These are phyloP conservation scores for Imleria badia DNA, from an alignment of 768 basidiomycete species.

Conservation along the genomic window DNA sequence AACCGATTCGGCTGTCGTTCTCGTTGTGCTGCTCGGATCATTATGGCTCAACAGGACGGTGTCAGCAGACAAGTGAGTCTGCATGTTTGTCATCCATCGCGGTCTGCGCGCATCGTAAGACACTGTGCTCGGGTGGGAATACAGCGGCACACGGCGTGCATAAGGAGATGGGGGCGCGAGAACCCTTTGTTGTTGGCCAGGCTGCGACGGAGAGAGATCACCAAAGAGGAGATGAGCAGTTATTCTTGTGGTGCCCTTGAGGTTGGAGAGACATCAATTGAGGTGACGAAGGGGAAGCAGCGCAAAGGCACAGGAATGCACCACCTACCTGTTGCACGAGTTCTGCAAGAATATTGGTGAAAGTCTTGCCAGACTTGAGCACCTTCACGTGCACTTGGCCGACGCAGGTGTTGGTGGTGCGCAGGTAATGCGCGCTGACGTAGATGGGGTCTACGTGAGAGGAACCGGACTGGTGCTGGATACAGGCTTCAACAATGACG, in stretches of 20 bases:
- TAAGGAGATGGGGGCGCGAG: slow-evolving; percentile 55
- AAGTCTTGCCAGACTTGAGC: slow-evolving; percentile 50
- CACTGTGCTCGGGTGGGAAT: slow-evolving; percentile 49
- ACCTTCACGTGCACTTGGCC: slow-evolving; percentile 50
- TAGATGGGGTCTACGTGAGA: slow-evolving; percentile 57
- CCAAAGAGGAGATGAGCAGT: slow-evolving; percentile 59
- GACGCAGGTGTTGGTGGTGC: slow-evolving; percentile 38
- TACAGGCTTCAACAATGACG: slow-evolving; percentile 52
- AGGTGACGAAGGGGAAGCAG: neutral
- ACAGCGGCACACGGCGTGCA: slow-evolving; percentile 57
- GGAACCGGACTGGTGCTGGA: slow-evolving; percentile 47
- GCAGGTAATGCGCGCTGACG: slow-evolving; percentile 58
- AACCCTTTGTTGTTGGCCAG: slow-evolving; percentile 17
- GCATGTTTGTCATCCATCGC: slow-evolving; percentile 37
- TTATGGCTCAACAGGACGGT: slow-evolving; percentile 41
- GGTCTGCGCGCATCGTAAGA: slow-evolving; percentile 21
- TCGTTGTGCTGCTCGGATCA: slow-evolving; percentile 33
- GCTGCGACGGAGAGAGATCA: slow-evolving; percentile 36
- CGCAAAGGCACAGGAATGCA: neutral
- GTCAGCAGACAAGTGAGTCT: slow-evolving; percentile 42
- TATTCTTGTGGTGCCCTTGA: slow-evolving; percentile 46
- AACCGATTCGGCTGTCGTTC: slow-evolving; percentile 40
- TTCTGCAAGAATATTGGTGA: slow-evolving; percentile 59
- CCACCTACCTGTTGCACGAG: slow-evolving; percentile 54
- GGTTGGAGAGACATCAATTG: neutral